A percentile compares a stretch with the other conserved stretches of the same genome.
Conservation (phyloP, 129 eudicot genomes). For the Flaveria trinervia region DNA sequence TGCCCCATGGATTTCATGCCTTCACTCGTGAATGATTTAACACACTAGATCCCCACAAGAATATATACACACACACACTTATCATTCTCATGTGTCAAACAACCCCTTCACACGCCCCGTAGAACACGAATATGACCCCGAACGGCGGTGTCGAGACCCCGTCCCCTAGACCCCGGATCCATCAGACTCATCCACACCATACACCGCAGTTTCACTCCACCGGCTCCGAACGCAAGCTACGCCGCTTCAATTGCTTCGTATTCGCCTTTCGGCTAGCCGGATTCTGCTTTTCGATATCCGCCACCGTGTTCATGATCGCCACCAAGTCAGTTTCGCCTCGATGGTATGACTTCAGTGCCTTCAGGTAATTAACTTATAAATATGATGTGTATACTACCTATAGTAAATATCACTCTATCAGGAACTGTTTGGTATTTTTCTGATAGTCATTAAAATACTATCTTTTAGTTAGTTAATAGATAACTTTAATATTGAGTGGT, state of each 20-base stretch:
- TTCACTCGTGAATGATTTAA: slow-evolving; percentile 47
- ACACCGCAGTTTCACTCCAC: slow-evolving; percentile 73
- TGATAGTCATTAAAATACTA: too few species aligned
- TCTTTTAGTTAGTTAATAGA: too few species aligned
- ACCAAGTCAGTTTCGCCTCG: slow-evolving; percentile 47
- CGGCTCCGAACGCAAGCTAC: slow-evolving; percentile 56
- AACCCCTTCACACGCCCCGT: background rate
- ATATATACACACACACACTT: background rate
- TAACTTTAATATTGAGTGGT: too few species aligned
- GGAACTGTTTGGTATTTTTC: too few species aligned
- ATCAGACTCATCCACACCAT: slow-evolving; percentile 38
- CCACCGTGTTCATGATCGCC: slow-evolving; percentile 61
- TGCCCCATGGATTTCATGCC: slow-evolving; percentile 53
- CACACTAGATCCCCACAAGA: slow-evolving; percentile 16
- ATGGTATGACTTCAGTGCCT: slow-evolving; percentile 65
- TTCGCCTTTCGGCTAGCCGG: slow-evolving; percentile 55
- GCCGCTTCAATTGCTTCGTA: slow-evolving; percentile 58
- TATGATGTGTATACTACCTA: too few species aligned
- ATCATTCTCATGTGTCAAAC: background rate
- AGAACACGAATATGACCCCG: slow-evolving; percentile 15
- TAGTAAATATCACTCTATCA: too few species aligned
- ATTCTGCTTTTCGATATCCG: slow-evolving; percentile 62
- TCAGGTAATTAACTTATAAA: slow-evolving; percentile 36
- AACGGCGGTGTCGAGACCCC: slow-evolving; percentile 59
- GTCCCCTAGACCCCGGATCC: slow-evolving; percentile 52